Conservation (phyloP, 257 asterid genomes). For the Perilla frutescens region DNA sequence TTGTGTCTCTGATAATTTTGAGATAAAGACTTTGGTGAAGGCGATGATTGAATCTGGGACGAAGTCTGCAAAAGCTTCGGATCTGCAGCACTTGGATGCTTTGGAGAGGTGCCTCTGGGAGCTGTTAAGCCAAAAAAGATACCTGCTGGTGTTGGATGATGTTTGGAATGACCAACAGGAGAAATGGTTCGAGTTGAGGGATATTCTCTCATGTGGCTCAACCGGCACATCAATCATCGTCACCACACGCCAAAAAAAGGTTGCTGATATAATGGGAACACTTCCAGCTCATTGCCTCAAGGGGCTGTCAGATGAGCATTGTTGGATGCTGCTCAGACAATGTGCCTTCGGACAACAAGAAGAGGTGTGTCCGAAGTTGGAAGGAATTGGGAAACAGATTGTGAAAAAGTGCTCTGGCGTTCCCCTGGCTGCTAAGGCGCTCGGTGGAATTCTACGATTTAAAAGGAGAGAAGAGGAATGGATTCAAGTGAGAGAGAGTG, state of each 20-base stretch:
- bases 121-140: constrained; percentile 31
- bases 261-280: constrained; percentile 31
- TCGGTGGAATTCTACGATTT: constrained; percentile 41
- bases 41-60: constrained; percentile 39
- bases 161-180: constrained; percentile 42
- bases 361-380: constrained; percentile 11
- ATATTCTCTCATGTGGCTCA: constrained; percentile 36
- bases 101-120: constrained; percentile 30
- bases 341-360: constrained; percentile 27
- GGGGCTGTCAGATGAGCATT: constrained; percentile 28
- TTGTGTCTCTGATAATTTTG: constrained; percentile 44
- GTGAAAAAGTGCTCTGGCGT: constrained; percentile 39
- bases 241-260: constrained; percentile 38
- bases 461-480: constrained; percentile 34
- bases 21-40: constrained; percentile 31
- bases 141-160: constrained; percentile 42
- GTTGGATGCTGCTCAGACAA: constrained; percentile 39
- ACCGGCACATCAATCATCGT: constrained; percentile 31
- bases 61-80: background rate
- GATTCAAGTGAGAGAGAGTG: constrained; percentile 36
- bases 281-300: constrained; percentile 23
- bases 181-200: constrained; percentile 35
- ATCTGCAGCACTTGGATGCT: constrained; percentile 25
- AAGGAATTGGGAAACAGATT: constrained; percentile 36
- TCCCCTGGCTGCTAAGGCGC: constrained; percentile 45